phyloP scores from a whole-genome alignment of 345 rosid species.

The Salix caprea region DNA sequence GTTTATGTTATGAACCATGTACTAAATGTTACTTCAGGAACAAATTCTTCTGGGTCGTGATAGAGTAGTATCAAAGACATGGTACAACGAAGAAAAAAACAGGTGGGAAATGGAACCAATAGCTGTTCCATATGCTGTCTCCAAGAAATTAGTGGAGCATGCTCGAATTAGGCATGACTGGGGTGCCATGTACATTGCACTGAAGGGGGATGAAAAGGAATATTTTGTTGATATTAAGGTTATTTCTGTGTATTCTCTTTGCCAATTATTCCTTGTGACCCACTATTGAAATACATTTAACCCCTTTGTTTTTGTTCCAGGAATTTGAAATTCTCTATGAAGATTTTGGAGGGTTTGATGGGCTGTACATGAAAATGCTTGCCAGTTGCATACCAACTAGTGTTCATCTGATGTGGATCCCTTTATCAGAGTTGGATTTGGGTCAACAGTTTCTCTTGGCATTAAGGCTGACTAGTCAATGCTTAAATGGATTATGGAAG shows the following conservation, averaged over 20 bases:
- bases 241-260: slow-evolving; percentile 17
- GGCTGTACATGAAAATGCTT: slow-evolving; percentile 86
- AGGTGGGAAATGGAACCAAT: slow-evolving; percentile 91
- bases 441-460: slow-evolving; percentile 67
- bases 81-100: slow-evolving; percentile 71
- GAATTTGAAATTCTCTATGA: slow-evolving; percentile 80
- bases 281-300: slow-evolving; percentile 19
- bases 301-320: slow-evolving; percentile 38
- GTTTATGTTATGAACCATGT: slow-evolving; percentile 13
- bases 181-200: slow-evolving; percentile 73
- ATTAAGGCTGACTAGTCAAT: slow-evolving; percentile 45
- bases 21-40: slow-evolving; percentile 46
- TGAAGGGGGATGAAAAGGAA: slow-evolving; percentile 84
- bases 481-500: slow-evolving; percentile 58
- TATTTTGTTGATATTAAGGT: slow-evolving; percentile 76
- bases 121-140: slow-evolving; percentile 85
- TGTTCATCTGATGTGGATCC: slow-evolving; percentile 92
- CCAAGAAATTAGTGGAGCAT: slow-evolving; percentile 66
- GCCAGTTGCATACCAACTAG: slow-evolving; percentile 72
- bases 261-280: slow-evolving; percentile 1
- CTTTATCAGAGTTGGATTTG: slow-evolving; percentile 75
- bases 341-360: slow-evolving; percentile 92
- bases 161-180: slow-evolving; percentile 92
- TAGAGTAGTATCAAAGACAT: slow-evolving; percentile 79
- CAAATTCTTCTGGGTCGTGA: slow-evolving; percentile 81